These are phyloP conservation scores for Podospora pseudocomata DNA, from an alignment of 495 filamentous ascomycete genomes.

Conservation along the genomic window DNA sequence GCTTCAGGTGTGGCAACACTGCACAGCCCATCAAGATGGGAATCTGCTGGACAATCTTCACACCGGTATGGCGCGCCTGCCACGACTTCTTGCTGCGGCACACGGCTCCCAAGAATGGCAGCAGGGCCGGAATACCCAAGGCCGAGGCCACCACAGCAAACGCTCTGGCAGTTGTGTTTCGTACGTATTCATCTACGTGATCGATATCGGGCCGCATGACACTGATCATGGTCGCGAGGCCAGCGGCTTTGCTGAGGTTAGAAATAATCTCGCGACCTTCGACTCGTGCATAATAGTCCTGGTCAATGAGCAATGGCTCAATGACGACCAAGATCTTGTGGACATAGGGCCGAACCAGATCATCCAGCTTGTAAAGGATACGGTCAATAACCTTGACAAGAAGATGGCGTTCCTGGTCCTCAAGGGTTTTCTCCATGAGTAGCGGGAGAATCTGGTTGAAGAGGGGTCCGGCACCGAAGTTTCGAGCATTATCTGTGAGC, in stretches of 20 bases:
- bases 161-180: conserved; percentile 95
- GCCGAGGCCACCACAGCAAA: conserved; percentile 98
- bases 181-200: conserved; percentile 97
- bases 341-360: conserved; percentile 91
- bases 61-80: conserved; percentile 98
- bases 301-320: conserved; percentile 95
- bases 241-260: conserved; percentile 93
- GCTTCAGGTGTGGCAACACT: conserved; percentile 92
- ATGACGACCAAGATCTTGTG: conserved; percentile 99
- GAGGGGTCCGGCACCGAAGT: conserved; percentile 90
- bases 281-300: conserved; percentile 98
- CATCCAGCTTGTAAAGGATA: conserved; percentile 96
- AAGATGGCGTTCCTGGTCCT: conserved; percentile 97
- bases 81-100: conserved; percentile 98
- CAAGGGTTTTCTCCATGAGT: conserved; percentile 97
- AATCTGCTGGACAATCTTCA: conserved; percentile 98
- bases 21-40: conserved; percentile 99
- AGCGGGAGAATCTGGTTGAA: conserved; percentile 98
- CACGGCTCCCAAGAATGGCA: conserved; percentile 92
- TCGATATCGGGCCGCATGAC: conserved; percentile 99
- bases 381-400: conserved; percentile 99
- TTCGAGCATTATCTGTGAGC: conserved; percentile 93
- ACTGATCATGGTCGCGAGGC: conserved; percentile 98
- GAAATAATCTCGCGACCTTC: conserved; percentile 99
- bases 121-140: conserved; percentile 88